Percentiles rank a stretch among this genome's conserved stretches.
These are phyloP conservation scores for Boechera divaricarpa DNA, from an alignment of 345 rosid genomes.

Conservation along the genomic window DNA sequence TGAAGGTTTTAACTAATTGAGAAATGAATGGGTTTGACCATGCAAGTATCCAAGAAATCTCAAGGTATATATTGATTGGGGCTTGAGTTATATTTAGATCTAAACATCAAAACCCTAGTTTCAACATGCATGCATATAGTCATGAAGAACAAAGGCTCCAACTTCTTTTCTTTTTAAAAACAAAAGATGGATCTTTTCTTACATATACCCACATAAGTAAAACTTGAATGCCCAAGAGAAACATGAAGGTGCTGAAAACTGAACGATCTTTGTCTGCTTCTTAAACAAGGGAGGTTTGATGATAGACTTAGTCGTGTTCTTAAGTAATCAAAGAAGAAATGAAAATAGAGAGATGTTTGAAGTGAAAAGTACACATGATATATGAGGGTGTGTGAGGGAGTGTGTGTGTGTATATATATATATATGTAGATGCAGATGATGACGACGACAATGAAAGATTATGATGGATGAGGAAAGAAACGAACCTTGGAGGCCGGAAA, in stretches of 20 bases:
- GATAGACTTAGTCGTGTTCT: conserved; percentile 39
- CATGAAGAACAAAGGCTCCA: conserved; percentile 17
- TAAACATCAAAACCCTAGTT: conserved; percentile 37
- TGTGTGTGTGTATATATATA: background rate
- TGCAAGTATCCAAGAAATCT: conserved; percentile 11
- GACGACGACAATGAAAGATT: conserved; percentile 39
- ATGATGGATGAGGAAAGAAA: conserved; percentile 31
- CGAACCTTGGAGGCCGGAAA: conserved; percentile 54
- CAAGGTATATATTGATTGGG: background rate
- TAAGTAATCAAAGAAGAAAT: conserved; percentile 33
- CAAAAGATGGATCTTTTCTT: conserved; percentile 23
- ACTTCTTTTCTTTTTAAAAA: conserved; percentile 1
- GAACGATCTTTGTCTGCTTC: conserved; percentile 3
- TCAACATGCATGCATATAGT: conserved; percentile 39
- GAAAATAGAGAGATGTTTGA: conserved; percentile 33
- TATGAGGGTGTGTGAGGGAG: conserved; percentile 15
- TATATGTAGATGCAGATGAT: conserved; percentile 23
- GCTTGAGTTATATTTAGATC: background rate
- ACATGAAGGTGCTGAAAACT: conserved; percentile 20
- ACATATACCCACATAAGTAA: conserved; percentile 11
- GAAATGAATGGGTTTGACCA: background rate
- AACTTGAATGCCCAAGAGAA: conserved; percentile 23
- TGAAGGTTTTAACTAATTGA: background rate
- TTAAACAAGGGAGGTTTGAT: conserved; percentile 20
- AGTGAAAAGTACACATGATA: conserved; percentile 16